Evolutionary conservation across 768 basidiomycete genomes (phyloP).

Genomic region (Boletus vermiculosoides): DNA sequence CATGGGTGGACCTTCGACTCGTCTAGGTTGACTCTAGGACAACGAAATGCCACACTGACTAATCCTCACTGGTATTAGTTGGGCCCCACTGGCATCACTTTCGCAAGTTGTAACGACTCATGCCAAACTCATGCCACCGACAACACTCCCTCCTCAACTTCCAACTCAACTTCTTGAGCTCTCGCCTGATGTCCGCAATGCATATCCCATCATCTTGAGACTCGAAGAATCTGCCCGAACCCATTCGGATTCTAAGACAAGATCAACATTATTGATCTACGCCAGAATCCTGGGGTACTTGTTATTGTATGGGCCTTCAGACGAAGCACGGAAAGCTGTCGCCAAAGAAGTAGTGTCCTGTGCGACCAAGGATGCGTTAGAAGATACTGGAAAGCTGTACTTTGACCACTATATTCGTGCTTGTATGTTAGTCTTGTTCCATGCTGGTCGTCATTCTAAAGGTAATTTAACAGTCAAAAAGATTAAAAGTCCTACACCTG

Average conservation of each 20-base stretch:
- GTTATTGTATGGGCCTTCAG: not conserved
- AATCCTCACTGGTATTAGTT: no score
- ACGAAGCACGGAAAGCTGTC: not conserved
- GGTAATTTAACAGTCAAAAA: not conserved
- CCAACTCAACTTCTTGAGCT: not conserved
- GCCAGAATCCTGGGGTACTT: not conserved
- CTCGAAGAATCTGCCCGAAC: not conserved
- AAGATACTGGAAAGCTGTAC: not conserved
- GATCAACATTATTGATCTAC: not conserved
- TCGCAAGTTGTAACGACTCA: no score
- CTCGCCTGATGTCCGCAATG: not conserved
- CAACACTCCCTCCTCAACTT: not conserved
- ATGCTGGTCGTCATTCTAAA: not conserved
- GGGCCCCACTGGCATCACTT: no score
- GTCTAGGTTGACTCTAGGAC: no score
- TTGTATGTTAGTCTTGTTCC: not conserved
- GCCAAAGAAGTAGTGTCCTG: not conserved
- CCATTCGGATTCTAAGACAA: not conserved
- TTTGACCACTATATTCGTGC: not conserved
- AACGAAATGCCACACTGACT: no score
- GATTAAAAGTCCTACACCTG: not conserved
- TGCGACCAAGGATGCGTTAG: not conserved
- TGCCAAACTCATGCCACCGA: not conserved
- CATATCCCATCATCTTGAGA: not conserved
- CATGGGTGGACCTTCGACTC: no score